A percentile compares a stretch with the other conserved stretches of the same genome.
These are phyloP conservation scores for Zymoseptoria tritici DNA, from an alignment of 2,329 filamentous ascomycete genomes.

Conservation along the genomic window DNA sequence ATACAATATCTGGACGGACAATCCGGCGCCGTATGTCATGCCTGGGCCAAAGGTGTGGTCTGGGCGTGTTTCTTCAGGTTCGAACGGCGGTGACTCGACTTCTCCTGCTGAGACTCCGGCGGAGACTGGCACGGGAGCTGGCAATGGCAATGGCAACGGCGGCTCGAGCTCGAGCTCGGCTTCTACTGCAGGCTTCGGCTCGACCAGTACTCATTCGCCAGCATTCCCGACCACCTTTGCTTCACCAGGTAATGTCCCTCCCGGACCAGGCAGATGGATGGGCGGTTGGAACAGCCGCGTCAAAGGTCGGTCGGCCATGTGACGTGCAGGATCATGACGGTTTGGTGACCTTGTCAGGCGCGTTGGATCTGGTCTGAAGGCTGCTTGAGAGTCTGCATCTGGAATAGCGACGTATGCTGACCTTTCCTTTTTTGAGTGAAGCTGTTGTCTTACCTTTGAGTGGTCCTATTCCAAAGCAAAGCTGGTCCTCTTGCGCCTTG, in stretches of 20 bases:
- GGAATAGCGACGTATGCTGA: too few species aligned
- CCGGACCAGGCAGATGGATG: neutral
- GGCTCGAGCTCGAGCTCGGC: neutral
- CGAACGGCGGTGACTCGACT: neutral
- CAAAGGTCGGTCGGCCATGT: too few species aligned
- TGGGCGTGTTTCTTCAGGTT: neutral
- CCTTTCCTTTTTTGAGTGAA: too few species aligned
- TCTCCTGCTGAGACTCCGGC: neutral
- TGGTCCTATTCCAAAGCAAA: neutral
- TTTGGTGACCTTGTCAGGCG: too few species aligned
- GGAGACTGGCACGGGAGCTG: neutral
- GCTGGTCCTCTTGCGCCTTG: neutral
- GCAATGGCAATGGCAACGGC: neutral
- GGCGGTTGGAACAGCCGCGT: too few species aligned
- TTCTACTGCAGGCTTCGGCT: neutral
- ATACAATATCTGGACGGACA: conserved; percentile 17
- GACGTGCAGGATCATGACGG: too few species aligned
- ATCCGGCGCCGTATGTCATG: conserved; percentile 10
- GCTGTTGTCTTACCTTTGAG: neutral
- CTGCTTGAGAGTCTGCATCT: too few species aligned
- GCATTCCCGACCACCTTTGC: neutral
- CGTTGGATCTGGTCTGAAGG: too few species aligned
- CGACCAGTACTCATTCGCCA: neutral
- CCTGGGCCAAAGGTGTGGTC: conserved; percentile 13
- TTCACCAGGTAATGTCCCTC: neutral